These are phyloP conservation scores for Exophiala sp. DNA, from an alignment of 2,329 filamentous ascomycete species.

Conservation along the genomic window DNA sequence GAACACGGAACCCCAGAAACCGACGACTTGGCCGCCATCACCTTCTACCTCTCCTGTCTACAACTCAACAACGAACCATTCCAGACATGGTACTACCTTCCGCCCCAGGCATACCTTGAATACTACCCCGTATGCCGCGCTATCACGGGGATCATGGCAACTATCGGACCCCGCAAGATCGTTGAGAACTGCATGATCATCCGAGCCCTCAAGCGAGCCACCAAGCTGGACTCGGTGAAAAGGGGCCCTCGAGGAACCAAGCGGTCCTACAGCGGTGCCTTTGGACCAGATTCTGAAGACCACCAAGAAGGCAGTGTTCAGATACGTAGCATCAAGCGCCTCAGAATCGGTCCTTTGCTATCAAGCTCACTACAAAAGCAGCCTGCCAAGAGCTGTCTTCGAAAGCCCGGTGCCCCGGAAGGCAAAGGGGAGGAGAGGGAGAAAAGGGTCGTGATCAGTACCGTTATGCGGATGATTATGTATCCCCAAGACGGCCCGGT, in stretches of 20 bases:
- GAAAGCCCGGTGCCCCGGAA: too few relatives aligned
- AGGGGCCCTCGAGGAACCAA: neutral
- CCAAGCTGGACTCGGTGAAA: neutral
- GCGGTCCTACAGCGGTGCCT: neutral
- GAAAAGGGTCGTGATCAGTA: too few relatives aligned
- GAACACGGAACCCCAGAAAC: neutral
- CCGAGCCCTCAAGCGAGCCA: neutral
- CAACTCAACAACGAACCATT: neutral
- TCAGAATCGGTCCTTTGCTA: too few relatives aligned
- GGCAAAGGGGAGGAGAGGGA: too few relatives aligned
- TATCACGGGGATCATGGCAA: neutral
- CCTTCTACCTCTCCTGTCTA: neutral
- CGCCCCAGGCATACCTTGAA: neutral
- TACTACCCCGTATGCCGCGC: neutral
- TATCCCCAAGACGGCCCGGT: too few relatives aligned
- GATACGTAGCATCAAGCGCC: neutral
- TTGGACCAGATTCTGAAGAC: neutral
- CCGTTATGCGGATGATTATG: too few relatives aligned
- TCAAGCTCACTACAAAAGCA: neutral
- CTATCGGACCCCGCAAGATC: neutral
- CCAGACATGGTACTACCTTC: neutral
- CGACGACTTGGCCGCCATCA: neutral
- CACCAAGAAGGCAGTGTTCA: neutral
- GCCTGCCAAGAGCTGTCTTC: neutral
- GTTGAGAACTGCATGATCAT: neutral